A percentile compares a stretch with the other conserved stretches of the same genome.
phyloP scores from a whole-genome alignment of 2,329 filamentous ascomycete species.

The Aspergillus sp. region DNA sequence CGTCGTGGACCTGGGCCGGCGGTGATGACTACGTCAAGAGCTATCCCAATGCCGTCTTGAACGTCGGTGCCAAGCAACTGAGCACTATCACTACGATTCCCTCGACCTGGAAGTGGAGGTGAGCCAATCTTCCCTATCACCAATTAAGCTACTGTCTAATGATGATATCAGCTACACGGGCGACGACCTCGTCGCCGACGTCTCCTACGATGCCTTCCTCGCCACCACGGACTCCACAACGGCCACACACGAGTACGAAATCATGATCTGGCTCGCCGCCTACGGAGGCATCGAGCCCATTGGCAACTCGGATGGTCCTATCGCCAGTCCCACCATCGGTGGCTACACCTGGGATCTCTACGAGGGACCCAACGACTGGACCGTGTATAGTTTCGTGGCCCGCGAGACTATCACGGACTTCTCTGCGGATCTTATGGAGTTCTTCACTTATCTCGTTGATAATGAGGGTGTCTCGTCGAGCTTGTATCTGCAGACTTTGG shows the following conservation, averaged over 20 bases:
- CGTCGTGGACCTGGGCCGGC: conserved; percentile 44
- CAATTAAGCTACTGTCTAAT: not conserved
- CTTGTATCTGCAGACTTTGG: conserved; percentile 54
- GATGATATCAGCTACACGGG: conserved; percentile 44
- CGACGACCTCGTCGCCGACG: conserved; percentile 52
- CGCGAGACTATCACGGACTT: conserved; percentile 49
- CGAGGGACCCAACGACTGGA: conserved; percentile 58
- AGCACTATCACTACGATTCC: conserved; percentile 36
- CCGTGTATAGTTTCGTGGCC: conserved; percentile 59
- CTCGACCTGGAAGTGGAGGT: conserved; percentile 44
- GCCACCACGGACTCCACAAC: conserved; percentile 50
- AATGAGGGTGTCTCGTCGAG: conserved; percentile 50
- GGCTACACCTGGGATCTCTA: conserved; percentile 57
- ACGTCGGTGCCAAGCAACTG: conserved; percentile 9
- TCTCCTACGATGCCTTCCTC: conserved; percentile 55
- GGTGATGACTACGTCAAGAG: conserved; percentile 42
- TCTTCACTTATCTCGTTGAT: conserved; percentile 54
- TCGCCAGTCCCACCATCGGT: conserved; percentile 53
- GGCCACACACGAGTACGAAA: conserved; percentile 53
- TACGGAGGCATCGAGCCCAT: conserved; percentile 57
- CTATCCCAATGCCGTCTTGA: conserved; percentile 30
- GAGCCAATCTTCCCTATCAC: not conserved
- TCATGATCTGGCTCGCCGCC: conserved; percentile 63
- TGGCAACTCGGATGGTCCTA: conserved; percentile 53
- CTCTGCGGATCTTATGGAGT: conserved; percentile 56